Evolutionary conservation across 2,329 filamentous ascomycete genomes (phyloP).

Genomic region (Fusarium pininemorale): DNA sequence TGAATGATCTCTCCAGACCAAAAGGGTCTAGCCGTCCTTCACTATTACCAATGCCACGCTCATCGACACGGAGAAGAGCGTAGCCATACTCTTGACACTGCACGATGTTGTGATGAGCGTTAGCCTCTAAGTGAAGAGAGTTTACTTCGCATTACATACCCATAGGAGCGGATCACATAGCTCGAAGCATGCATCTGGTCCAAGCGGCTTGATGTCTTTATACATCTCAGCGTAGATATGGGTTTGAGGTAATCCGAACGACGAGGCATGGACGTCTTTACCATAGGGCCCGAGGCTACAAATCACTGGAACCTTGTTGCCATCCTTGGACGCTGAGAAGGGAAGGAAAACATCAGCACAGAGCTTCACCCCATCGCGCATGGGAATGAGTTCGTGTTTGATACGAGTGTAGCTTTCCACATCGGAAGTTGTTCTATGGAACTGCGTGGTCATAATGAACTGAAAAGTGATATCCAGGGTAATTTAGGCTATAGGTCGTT

Average conservation of each 20-base stretch:
- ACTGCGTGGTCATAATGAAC: background rate
- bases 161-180: fast-evolving
- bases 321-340: background rate
- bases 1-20: background rate
- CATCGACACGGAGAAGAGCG: background rate
- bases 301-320: background rate
- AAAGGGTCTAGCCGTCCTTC: background rate
- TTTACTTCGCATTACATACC: fast-evolving
- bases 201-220: background rate
- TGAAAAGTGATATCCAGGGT: fast-evolving
- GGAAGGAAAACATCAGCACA: background rate
- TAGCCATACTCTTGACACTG: background rate
- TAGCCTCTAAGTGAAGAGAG: fast-evolving
- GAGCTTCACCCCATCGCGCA: background rate
- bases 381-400: background rate
- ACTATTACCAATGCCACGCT: background rate
- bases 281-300: fast-evolving
- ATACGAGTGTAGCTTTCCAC: background rate
- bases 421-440: fast-evolving
- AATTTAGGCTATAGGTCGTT: fast-evolving
- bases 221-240: background rate
- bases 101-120: fast-evolving
- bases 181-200: background rate
- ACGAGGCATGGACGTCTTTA: background rate
- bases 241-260: background rate